Base-by-base conservation (phyloP, 1,284 basidiomycete genomes). In the Moniliella sp. region DNA sequence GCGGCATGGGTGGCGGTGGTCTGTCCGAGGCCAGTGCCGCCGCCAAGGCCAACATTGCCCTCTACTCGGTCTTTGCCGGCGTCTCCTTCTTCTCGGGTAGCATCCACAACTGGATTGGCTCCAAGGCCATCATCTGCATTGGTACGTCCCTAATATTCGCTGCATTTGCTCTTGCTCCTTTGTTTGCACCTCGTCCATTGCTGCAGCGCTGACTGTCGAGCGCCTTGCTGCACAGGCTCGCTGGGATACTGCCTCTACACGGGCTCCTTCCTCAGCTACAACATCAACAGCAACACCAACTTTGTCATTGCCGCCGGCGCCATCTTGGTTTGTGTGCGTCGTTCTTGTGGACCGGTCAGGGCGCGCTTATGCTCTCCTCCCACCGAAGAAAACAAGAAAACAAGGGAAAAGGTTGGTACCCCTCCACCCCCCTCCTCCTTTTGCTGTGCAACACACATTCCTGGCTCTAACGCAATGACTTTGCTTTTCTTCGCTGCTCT, bases 301-400 rank as follows among this genome's bases (percentile, higher is more conserved):
- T 65, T 65, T 45, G 46, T 65, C 33, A 74, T 83, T 43, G 70
- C 67, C 17, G 68, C 78, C 0, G 81, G 80, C 18, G 77, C 77
- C 17, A 64, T 83, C 36, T 84, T 11, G 81, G 81, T 28, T 50
- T 81, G 32, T 81, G 77, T 49, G 81, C 82, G 9, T 77, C 76
- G 28, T 57, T 83, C 15, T 65, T 84, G n/a, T 59, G 59, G 58
- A 45, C 49, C 3, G 53, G 52, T 1, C 80, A 83, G 50, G 79
- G 79, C 12, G 73, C 72, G 4, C 64, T 82, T 40, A 82, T 82
- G 74, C 65, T 84, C 48, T 69, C 76, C 1, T 84, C 82, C 57
- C 75, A 78, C 0, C n/a, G n/a, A n/a, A n/a, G n/a, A n/a, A n/a
- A n/a, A n/a, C n/a, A n/a, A n/a, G 78, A 59, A 1, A 66, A 25